Conservation (phyloP, 352 stramenopile genomes). For the Phytopythium montanum region DNA sequence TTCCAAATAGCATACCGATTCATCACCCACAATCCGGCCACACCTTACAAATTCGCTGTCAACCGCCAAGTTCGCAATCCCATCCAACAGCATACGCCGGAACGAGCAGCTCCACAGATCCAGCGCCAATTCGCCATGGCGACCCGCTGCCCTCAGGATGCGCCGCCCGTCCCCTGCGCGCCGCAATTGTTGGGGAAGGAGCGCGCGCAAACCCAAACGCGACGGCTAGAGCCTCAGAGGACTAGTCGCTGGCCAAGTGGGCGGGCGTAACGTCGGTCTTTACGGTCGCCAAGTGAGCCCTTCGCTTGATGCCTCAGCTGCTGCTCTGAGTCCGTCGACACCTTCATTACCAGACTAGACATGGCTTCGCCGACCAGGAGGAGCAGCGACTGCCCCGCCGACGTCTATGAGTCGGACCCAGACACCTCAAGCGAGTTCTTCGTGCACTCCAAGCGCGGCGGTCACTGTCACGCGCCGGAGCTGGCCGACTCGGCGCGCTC, state of each 20-base stretch:
- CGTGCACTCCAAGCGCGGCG: slow-evolving; percentile 5
- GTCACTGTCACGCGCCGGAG: not conserved
- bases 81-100: not conserved
- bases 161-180: no score
- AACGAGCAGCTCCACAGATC: not conserved
- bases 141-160: not conserved
- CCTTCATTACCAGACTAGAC: not conserved
- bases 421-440: slow-evolving; percentile 4
- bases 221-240: not conserved
- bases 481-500: not conserved
- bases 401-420: slow-evolving; percentile 2
- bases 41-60: not conserved
- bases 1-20: not conserved
- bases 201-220: not conserved
- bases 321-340: not conserved
- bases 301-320: not conserved
- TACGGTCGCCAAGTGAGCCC: not conserved
- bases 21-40: not conserved
- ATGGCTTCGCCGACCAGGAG: slow-evolving; percentile 1
- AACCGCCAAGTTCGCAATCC: not conserved
- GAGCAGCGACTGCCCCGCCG: slow-evolving; percentile 3
- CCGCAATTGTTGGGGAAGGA: not conserved
- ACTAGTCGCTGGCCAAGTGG: not conserved
- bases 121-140: not conserved
- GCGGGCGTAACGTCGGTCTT: not conserved